Base-by-base conservation (phyloP, 352 stramenopile genomes). In the Pythium oligandrum region DNA sequence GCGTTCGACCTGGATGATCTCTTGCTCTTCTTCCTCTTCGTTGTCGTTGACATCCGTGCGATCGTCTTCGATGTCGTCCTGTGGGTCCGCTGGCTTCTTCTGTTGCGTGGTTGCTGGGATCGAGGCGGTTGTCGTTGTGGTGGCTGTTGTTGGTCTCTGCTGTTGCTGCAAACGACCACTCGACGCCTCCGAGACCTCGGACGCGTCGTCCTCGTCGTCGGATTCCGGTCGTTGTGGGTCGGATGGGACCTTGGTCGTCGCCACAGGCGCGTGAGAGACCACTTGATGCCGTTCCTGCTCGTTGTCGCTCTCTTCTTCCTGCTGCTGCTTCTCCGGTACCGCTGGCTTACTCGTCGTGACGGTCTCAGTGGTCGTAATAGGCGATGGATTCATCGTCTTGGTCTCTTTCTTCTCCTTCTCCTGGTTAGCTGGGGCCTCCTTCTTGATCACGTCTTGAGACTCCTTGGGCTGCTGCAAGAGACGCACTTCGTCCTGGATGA, bases 401-500 rank as follows among this genome's bases (percentile, higher is more conserved):
- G n/a, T n/a, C n/a, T 70, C 49, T 31, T 66, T 59, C 10, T 11
- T 44, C 0, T 9, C 32, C 34, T 57, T 46, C 31, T 1, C 57
- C 44, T 36, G 8, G 6, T 9, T 6, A 51, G 6, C n/a, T n/a
- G 51, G 6, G 12, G 51, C 11, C 30, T 49, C 32, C 39, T 57
- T 57, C 43, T 58, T 64, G 51, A 39, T 34, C 53, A 49, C n/a
- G 43, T 48, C 3, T 44, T 52, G 2, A 68, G 61, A n/a, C n/a
- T n/a, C n/a, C n/a, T n/a, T n/a, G n/a, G n/a, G n/a, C 39, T 86
- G 73, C 44, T 86, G 73, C 39, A 88, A 60, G 32, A 88, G 48
- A 48, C 79, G 73, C 33, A 93, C 80, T 55, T 93, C 83, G 33
- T 78, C 79, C 10, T 92, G 81, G 54, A 93, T 92, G 3, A 93